Evolutionary conservation across 495 filamentous ascomycete genomes (phyloP), one percentile per base, ranked within the genome.

Genomic region (Penicillium ucsense): DNA sequence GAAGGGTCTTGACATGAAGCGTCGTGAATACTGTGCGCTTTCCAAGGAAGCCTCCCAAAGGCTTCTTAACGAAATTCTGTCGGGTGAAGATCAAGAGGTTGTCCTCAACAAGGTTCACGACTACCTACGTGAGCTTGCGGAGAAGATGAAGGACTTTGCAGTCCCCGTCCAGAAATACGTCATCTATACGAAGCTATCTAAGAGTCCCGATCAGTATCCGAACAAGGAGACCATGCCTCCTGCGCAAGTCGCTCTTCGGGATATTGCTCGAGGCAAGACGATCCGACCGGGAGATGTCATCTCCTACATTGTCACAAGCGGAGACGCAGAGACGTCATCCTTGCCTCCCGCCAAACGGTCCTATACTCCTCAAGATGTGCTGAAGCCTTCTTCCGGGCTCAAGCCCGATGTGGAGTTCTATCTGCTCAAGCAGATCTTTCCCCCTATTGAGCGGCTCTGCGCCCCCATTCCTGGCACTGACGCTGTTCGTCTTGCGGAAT

Each of bases 161-260:
- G 73, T 97, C 48, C 84, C 86, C 0, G 65, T 77, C 10, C 78
- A 81, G 41, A 94, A 96, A 75, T 97, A 96, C 67, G 91, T 89
- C 52, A 97, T 98, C 62, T 94, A 85, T 65, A 97, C 92, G 10
- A 94, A 95, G 76, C 84, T 98, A 45, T 92, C 91, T 54, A 98
- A 98, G 65, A 72, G 83, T 31, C 92, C 92, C 4, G 83, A 84
- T 41, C 88, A 96, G 47, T 98, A 98, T 56, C 89, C 91, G 9
- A 94, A 95, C 61, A 82, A 82, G 27, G 83, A 89, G 60, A 83
- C 78, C 46, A 97, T 98, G 92, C 92, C 92, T n/a, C 90, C 94
- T 47, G 90, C 94, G 32, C 92, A 97, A 59, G 92, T 98, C 30
- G 92, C 92, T 2, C 76, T 96, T 9, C 80, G 86, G 27, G 88